Evolutionary conservation across 345 rosid species (phyloP), one percentile per base, ranked within the genome.

Genomic region (Salix koriyanagi): DNA sequence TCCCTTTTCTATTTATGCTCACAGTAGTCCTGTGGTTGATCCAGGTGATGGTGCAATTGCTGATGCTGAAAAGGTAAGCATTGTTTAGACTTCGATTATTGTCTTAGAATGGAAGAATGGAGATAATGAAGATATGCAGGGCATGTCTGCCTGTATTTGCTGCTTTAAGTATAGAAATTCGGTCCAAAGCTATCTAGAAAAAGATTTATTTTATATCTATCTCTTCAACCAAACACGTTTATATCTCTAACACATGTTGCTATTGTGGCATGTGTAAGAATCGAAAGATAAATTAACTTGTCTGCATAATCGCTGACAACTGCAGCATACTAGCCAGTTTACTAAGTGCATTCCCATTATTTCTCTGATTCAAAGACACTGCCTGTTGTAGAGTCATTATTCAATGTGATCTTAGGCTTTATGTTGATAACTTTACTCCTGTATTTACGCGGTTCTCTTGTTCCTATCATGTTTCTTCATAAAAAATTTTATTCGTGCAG

Each of bases 1-100:
- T 56, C 98, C 97, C 23, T 92, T 30, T 30, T 30, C 32, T 30
- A 30, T 30, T 80, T 88, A 85, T 65, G 84, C 90, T 5, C 7
- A 52, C 68, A 84, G 78, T 74, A 9, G 87, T 8, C 89, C 87
- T 72, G 1, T 41, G 8, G 56, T 15, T 6, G 88, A 85, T 1
- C 21, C 6, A 52, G 58, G 58, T 52, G 23, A 52, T 1, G 3
- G 2, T 52, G 58, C 58, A 52, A 0, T 19, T 16, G 58, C 21
- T 70, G 80, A 71, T 76, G 82, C 80, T 34, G 67, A 79, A 71
- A 88, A 85, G 89, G 93, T 87, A 42, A 39, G 73, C 42, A 67
- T 39, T 19, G 25, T 44, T 12, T 3, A 41, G 13, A 11, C 13
- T 10, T 41, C 12, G 44, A 41, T 41, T 41, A 41, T 10, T 41